A percentile compares a stretch with the other conserved stretches of the same genome.
phyloP scores from a whole-genome alignment of 2,329 filamentous ascomycete genomes.

The Penicillium griseofulvum region DNA sequence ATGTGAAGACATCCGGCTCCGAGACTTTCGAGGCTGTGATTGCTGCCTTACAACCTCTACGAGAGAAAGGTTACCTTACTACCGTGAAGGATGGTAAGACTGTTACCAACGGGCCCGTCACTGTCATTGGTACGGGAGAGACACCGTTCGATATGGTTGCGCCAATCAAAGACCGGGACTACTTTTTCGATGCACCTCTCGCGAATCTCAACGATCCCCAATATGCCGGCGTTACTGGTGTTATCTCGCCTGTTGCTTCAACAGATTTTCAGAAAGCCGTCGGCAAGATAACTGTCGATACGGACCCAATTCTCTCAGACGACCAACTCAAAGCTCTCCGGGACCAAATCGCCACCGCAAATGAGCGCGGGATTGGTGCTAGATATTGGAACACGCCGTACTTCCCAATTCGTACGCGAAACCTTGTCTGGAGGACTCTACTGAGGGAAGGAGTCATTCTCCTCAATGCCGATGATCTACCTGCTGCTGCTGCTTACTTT shows the following conservation, averaged over 20 bases:
- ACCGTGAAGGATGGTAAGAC: conserved; percentile 48
- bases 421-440: conserved; percentile 58
- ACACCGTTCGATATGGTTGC: conserved; percentile 51
- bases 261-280: conserved; percentile 50
- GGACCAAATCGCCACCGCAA: conserved; percentile 53
- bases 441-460: conserved; percentile 59
- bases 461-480: conserved; percentile 63
- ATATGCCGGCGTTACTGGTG: conserved; percentile 46
- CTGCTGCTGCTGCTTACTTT: conserved; percentile 46
- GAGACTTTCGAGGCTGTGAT: conserved; percentile 58
- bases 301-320: conserved; percentile 31
- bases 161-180: conserved; percentile 47
- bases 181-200: conserved; percentile 62
- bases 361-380: conserved; percentile 56
- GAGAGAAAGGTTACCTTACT: conserved; percentile 53
- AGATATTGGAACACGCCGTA: conserved; percentile 64
- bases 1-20: conserved; percentile 59
- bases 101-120: conserved; percentile 52
- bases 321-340: conserved; percentile 52
- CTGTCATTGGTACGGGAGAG: conserved; percentile 62
- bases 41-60: conserved; percentile 56
- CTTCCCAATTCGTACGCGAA: conserved; percentile 59
- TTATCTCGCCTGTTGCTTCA: conserved; percentile 55
- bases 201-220: conserved; percentile 41
- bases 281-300: conserved; percentile 38